phyloP scores from a whole-genome alignment of 805 yeast genomes.

The Nakazawaea pomicola region DNA sequence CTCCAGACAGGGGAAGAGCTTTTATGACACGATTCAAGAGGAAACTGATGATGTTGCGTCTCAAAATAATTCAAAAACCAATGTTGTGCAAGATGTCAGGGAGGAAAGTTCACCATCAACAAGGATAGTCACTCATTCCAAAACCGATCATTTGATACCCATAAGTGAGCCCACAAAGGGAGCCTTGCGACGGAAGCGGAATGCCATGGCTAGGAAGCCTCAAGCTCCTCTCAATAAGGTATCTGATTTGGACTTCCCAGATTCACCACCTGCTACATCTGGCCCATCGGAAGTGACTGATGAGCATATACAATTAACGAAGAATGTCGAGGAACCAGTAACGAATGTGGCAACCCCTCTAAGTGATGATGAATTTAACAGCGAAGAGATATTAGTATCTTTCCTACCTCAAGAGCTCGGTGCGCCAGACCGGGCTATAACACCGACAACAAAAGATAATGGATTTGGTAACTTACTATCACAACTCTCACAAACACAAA shows the following conservation, averaged over 20 bases:
- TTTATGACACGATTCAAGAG: slow-evolving; percentile 22
- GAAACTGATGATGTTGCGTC: slow-evolving; percentile 5
- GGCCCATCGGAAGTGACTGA: background rate
- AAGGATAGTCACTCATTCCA: slow-evolving; percentile 16
- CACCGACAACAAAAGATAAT: too few relatives aligned
- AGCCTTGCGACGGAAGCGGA: slow-evolving; percentile 6
- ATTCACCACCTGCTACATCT: background rate
- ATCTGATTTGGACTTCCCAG: slow-evolving; percentile 6
- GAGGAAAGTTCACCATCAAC: too few relatives aligned
- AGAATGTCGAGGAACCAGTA: too few relatives aligned
- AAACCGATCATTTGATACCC: background rate
- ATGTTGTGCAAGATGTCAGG: too few relatives aligned
- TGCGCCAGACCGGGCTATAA: too few relatives aligned
- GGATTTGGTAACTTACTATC: too few relatives aligned
- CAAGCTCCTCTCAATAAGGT: background rate
- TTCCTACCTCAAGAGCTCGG: too few relatives aligned
- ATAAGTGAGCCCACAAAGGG: background rate
- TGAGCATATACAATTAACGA: too few relatives aligned
- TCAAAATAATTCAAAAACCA: slow-evolving; percentile 14
- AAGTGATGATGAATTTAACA: too few relatives aligned
- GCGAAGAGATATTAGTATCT: too few relatives aligned
- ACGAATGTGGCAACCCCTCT: too few relatives aligned
- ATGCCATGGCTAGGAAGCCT: slow-evolving; percentile 14
- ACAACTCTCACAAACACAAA: too few relatives aligned
- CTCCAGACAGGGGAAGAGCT: slow-evolving; percentile 19